Evolutionary conservation across 2,329 filamentous ascomycete species (phyloP), one percentile per base, ranked within the genome.

Genomic region (Hysterium pulicare): DNA sequence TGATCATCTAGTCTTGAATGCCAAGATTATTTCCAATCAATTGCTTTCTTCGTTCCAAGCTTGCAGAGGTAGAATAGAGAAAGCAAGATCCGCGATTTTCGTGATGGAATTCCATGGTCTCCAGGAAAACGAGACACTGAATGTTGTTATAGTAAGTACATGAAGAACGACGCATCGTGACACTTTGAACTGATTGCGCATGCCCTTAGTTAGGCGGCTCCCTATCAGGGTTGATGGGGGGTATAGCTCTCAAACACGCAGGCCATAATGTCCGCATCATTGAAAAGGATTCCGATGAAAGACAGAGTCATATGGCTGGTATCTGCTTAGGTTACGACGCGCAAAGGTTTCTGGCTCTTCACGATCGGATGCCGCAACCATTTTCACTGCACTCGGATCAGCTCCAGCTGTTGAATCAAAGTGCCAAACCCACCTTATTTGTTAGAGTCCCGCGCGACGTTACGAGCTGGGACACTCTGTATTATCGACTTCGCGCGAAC

Each of bases 181-280:
- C n/a, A n/a, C n/a, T n/a, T n/a, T n/a, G n/a, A n/a, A n/a, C n/a
- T n/a, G n/a, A n/a, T n/a, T n/a, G n/a, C n/a, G n/a, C n/a, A n/a
- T n/a, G n/a, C n/a, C 24, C 24, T 8, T 26, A 48, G 46, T 34
- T 55, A 17, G 54, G 54, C 15, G 48, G 51, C 32, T 55, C 53
- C 1, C 46, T 54, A n/a, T 44, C 51, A 9, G 53, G 54, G 11
- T 45, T 57, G 5, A 51, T 57, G 46, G 47, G 53, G 28, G 53
- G 53, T 10, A 31, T 57, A 5, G 48, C 43, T 2, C 41, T 57
- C 2, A 53, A 50, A 26, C 48, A 43, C 5, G 48, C 48, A 10
- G 54, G 51, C 10, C 44, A 45, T 16, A 39, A 41, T 2, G 47
- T 55, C 15, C 32, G 38, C 15, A 33, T 57, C 15, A 31, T 56